These are phyloP conservation scores for Diplodia sapinea DNA, from an alignment of 2,329 filamentous ascomycete species.

Conservation along the genomic window DNA sequence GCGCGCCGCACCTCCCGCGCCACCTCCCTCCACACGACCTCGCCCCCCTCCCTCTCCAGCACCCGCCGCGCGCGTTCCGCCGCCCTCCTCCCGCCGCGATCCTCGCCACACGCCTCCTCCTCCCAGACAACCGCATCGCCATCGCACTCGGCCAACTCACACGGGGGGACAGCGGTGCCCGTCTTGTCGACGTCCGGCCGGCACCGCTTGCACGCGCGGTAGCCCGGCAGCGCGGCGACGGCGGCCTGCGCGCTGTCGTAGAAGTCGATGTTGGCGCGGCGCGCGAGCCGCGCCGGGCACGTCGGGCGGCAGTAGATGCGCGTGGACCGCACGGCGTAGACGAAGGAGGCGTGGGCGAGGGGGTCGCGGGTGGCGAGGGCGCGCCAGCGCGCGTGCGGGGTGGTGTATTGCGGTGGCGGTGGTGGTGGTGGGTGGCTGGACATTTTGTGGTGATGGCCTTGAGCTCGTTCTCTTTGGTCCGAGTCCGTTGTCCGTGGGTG, in stretches of 20 bases:
- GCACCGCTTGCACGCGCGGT: slow-evolving; percentile 65
- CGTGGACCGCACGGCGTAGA: slow-evolving; percentile 64
- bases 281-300: slow-evolving; percentile 65
- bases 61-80: slow-evolving; percentile 43
- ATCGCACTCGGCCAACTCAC: slow-evolving; percentile 33
- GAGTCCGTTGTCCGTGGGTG: neutral
- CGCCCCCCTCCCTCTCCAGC: slow-evolving; percentile 35
- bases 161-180: too few relatives aligned
- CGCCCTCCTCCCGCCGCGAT: slow-evolving; percentile 38
- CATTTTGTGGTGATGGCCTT: too few relatives aligned
- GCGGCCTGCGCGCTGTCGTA: too few relatives aligned
- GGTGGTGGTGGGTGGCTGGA: neutral
- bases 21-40: slow-evolving; percentile 53
- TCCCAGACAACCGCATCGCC: slow-evolving; percentile 30
- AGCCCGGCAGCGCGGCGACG: slow-evolving; percentile 51
- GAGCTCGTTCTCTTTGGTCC: too few relatives aligned
- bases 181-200: slow-evolving; percentile 51
- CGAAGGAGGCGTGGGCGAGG: slow-evolving; percentile 54
- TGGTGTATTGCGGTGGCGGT: slow-evolving; percentile 36
- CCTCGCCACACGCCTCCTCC: too few relatives aligned
- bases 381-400: slow-evolving; percentile 44
- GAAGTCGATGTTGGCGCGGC: slow-evolving; percentile 63
- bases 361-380: slow-evolving; percentile 55
- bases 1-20: slow-evolving; percentile 60
- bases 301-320: slow-evolving; percentile 66